Percentiles rank a stretch among this genome's conserved stretches.
Evolutionary conservation across 345 rosid genomes (phyloP).

Genomic region (Kandelia obovata): DNA sequence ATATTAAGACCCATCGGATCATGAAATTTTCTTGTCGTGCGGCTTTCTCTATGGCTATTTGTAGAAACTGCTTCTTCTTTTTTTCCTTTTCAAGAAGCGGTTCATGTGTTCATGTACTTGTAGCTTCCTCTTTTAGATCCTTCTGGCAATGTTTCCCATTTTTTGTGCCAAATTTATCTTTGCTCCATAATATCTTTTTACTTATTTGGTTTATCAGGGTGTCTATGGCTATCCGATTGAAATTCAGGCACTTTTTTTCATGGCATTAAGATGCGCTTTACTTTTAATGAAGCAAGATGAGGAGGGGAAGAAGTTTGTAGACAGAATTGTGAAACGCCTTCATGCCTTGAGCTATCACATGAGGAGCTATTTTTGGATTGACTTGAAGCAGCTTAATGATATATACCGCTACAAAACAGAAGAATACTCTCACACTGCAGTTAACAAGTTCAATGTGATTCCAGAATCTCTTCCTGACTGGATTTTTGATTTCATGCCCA

Average conservation of each 20-base stretch:
- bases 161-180: too few species aligned
- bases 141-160: too few species aligned
- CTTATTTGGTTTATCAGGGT: slow-evolving; percentile 47
- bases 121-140: too few species aligned
- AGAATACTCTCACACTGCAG: slow-evolving; percentile 95
- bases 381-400: slow-evolving; percentile 87
- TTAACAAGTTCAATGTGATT: slow-evolving; percentile 91
- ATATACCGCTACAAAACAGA: slow-evolving; percentile 92
- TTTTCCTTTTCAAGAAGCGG: neutral
- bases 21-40: too few species aligned
- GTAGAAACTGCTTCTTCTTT: neutral
- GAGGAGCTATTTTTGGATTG: slow-evolving; percentile 92
- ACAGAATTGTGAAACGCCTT: slow-evolving; percentile 81
- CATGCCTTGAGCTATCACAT: slow-evolving; percentile 90
- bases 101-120: slow-evolving; percentile 1
- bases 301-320: slow-evolving; percentile 86
- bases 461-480: slow-evolving; percentile 98
- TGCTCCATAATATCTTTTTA: neutral
- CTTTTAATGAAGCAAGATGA: slow-evolving; percentile 76
- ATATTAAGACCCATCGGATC: too few species aligned
- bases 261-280: slow-evolving; percentile 86
- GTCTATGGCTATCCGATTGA: slow-evolving; percentile 96
- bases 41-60: neutral
- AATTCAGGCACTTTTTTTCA: slow-evolving; percentile 92
- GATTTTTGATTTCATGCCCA: slow-evolving; percentile 90